Evolutionary conservation across 495 filamentous ascomycete species (phyloP), one percentile per base, ranked within the genome.

Genomic region (Trypethelium eluteriae): DNA sequence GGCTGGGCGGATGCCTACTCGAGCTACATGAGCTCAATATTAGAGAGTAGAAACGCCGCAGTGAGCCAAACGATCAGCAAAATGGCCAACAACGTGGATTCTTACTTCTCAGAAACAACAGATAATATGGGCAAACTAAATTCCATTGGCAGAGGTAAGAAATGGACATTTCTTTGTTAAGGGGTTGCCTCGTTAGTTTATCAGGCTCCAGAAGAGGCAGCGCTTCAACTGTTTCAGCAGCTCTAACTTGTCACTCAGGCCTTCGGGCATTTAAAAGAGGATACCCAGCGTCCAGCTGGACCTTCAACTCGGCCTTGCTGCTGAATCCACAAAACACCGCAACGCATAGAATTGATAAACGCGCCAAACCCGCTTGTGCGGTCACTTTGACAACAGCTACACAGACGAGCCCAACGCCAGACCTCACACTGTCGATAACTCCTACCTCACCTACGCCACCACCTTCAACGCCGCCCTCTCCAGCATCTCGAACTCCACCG

Each of bases 1-100:
- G 53, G 53, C 14, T 59, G 53, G 53, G 53, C 53, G 25, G 4
- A 59, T 35, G 53, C 53, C 32, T 59, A 59, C 36, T 59, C 53
- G 0, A 59, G 53, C 32, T 59, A 59, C 32, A 35, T 59, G 53
- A 59, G 53, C 32, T 59, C 32, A 11, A 59, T 3, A 18, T 6
- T 59, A 36, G 25, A 10, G 7, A 7, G 5, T 9, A 32, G 3
- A 5, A 59, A 59, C 14, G 14, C 2, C 14, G 32, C n/a, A 9
- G 53, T 59, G 6, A 35, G 25, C 10, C 3, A 59, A 36, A 36
- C 32, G 18, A 34, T 59, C 53, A 36, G 53, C 36, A 5, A 59
- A 7, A 59, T 36, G 32, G 53, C 32, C 6, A 59, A 36, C 32
- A 59, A 36, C 18, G 32, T 7, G 5, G 36, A 36, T 14, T 35